phyloP scores from a whole-genome alignment of 768 basidiomycete species.

The Mycena alexandri region DNA sequence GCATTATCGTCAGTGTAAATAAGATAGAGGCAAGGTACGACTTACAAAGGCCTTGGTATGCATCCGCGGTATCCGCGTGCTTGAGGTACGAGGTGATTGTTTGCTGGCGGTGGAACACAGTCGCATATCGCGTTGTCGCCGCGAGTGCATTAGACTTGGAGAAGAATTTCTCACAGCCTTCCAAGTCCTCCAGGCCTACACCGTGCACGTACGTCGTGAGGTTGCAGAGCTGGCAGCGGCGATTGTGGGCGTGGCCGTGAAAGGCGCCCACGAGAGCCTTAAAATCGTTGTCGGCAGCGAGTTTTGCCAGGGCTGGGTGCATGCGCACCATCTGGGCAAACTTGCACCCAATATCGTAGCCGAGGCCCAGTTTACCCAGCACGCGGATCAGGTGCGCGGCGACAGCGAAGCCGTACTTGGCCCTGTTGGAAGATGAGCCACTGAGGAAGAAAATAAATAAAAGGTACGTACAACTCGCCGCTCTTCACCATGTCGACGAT shows the following conservation, averaged over 20 bases:
- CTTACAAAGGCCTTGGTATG: constrained; percentile 25
- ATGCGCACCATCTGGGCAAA: too few relatives aligned
- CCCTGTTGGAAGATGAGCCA: background rate
- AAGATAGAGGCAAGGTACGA: constrained; percentile 1
- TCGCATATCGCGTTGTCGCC: constrained; percentile 23
- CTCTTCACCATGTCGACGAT: constrained; percentile 42
- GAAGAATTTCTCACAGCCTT: constrained; percentile 32
- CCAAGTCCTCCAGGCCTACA: constrained; percentile 31
- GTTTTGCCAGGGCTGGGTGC: background rate
- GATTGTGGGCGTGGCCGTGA: constrained; percentile 21
- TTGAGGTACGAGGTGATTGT: constrained; percentile 12
- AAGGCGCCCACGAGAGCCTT: constrained; percentile 1
- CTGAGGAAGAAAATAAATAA: too few relatives aligned
- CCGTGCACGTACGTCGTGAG: constrained; percentile 34
- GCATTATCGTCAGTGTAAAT: background rate
- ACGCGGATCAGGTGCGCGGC: background rate
- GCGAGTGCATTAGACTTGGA: constrained; percentile 35
- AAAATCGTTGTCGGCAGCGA: background rate
- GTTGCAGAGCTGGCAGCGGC: background rate
- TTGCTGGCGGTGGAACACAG: constrained; percentile 31
- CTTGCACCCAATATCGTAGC: constrained; percentile 3
- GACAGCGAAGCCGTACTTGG: background rate
- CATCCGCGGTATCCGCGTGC: constrained; percentile 14
- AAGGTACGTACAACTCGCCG: constrained; percentile 17
- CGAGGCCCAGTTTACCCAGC: constrained; percentile 10